Evolutionary conservation across 306 rosid species (phyloP).

Genomic region (Inga laurina): DNA sequence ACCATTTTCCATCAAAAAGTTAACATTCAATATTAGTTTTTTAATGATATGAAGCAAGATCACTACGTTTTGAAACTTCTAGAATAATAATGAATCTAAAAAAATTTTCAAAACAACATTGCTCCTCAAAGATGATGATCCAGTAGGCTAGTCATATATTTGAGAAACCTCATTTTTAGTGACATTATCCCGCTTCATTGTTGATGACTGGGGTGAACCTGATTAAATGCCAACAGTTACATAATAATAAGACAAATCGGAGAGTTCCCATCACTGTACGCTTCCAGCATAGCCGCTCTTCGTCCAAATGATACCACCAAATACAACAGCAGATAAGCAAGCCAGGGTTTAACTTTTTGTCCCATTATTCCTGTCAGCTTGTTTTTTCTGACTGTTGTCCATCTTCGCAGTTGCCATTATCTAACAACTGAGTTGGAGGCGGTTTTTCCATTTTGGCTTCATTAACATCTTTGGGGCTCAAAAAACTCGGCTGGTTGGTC

Average conservation of each 20-base stretch:
- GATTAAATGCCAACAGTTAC: background rate
- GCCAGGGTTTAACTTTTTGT: constrained; percentile 19
- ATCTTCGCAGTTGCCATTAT: constrained; percentile 27
- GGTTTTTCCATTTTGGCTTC: constrained; percentile 45
- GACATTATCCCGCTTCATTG: background rate
- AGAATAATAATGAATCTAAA: too few relatives aligned
- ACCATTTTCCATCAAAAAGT: too few relatives aligned
- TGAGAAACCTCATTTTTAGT: background rate
- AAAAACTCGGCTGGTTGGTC: constrained; percentile 75
- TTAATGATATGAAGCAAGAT: too few relatives aligned
- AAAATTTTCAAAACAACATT: too few relatives aligned
- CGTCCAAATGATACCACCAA: constrained; percentile 13
- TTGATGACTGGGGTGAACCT: background rate
- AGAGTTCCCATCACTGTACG: background rate
- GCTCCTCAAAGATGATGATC: background rate
- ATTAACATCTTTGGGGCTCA: constrained; percentile 38
- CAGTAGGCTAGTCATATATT: background rate
- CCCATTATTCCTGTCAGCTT: background rate
- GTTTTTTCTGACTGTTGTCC: background rate
- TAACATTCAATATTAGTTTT: too few relatives aligned
- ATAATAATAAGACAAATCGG: background rate
- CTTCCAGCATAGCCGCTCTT: background rate
- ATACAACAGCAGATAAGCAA: constrained; percentile 20
- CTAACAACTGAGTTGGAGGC: constrained; percentile 42
- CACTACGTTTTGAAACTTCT: too few relatives aligned